These are phyloP conservation scores for Trichoderma citrinoviride DNA, from an alignment of 2,329 filamentous ascomycete genomes.

Conservation along the genomic window DNA sequence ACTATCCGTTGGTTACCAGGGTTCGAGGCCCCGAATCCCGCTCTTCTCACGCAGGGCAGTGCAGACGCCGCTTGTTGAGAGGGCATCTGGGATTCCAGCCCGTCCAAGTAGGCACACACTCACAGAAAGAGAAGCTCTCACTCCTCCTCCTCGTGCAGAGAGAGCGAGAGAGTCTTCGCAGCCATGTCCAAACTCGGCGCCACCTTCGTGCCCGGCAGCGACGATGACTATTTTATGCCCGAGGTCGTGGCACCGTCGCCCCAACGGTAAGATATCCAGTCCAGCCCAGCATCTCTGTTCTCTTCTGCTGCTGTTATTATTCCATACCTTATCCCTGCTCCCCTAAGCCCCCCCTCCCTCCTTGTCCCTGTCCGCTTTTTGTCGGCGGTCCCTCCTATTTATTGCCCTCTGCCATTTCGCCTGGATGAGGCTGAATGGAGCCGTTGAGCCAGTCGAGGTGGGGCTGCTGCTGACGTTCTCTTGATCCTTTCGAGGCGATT, in stretches of 20 bases:
- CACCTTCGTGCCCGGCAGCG: conserved; percentile 57
- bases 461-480: conserved; percentile 38
- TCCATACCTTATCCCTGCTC: not conserved
- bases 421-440: conserved; percentile 20
- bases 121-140: too few species aligned
- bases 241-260: conserved; percentile 57
- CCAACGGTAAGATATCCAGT: conserved; percentile 49
- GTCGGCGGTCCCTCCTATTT: conserved; percentile 8
- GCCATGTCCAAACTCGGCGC: conserved; percentile 45
- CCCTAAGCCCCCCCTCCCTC: conserved; percentile 14
- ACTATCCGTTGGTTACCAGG: conserved; percentile 4
- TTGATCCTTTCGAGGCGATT: conserved; percentile 32
- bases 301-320: not conserved
- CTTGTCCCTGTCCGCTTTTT: conserved; percentile 1
- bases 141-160: too few species aligned
- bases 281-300: not conserved
- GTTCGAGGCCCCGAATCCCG: conserved; percentile 7
- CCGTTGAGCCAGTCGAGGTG: conserved; percentile 27
- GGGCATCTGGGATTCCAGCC: not conserved
- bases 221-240: conserved; percentile 61
- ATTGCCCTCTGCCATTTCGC: conserved; percentile 20
- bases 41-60: not conserved
- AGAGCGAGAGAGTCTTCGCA: conserved; percentile 6
- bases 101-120: conserved; percentile 8
- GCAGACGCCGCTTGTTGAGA: not conserved